Base-by-base conservation (phyloP, 2,329 filamentous ascomycete genomes). In the Fusarium armeniacum region DNA sequence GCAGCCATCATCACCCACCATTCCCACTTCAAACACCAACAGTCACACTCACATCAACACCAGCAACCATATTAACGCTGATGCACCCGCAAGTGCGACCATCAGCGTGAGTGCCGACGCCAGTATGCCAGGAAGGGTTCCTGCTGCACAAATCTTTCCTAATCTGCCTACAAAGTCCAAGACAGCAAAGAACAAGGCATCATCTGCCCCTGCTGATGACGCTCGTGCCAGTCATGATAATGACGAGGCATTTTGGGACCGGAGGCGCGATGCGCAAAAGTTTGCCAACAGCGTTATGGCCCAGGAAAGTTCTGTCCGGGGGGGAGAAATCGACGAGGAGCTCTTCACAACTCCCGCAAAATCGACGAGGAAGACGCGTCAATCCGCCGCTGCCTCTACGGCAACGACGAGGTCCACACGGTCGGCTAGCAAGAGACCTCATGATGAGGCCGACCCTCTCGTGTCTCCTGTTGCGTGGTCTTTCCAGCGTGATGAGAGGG, bases 371-470 rank as follows among this genome's bases (percentile, higher is more conserved):
- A 77, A 72, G 73, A 80, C 79, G 72, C 79, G 80, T 59, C 75
- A 79, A 59, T 80, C 79, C 45, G 66, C 74, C 70, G 78, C 67
- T 56, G 70, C 76, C 50, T 76, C 62, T 36, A 62, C 76, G 46
- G 75, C 76, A 64, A 81, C 76, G 66, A 80, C 77, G 49, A 80
- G 84, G 51, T 79, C 83, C 49, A 86, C 84, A 43, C 83, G 85
- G 40, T 85, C 83, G 16, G 80, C 83, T 22, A 80, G 80, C 73
- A 89, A 88, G 82, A 81, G 86, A 59, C 79, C 84, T 30, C 80
- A 85, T 76, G 86, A 89, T 67, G 86, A 88, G 62, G 76, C 83
- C 18, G 87, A 89, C 56, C 81, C 83, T 49, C 79, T 82, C 62
- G 80, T 81, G 61, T 89, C 88, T 47, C 87, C 88, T 4, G 83